A percentile compares a stretch with the other conserved stretches of the same genome.
These are phyloP conservation scores for Alternaria metachromatica DNA, from an alignment of 2,329 filamentous ascomycete genomes.

Conservation along the genomic window DNA sequence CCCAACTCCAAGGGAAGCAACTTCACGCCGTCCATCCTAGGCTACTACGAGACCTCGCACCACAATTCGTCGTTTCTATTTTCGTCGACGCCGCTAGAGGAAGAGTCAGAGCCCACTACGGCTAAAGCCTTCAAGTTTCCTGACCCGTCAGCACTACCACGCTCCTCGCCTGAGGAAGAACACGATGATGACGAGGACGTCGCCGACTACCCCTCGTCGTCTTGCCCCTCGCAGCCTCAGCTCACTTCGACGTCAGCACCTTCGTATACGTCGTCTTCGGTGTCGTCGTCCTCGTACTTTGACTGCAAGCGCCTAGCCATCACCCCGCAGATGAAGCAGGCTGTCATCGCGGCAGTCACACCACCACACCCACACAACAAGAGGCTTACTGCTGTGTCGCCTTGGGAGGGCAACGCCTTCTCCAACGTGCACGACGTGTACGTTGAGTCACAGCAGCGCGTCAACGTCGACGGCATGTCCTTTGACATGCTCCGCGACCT, in stretches of 20 bases:
- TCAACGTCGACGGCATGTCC: constrained; percentile 45
- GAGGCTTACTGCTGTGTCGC: constrained; percentile 39
- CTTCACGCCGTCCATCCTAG: constrained; percentile 39
- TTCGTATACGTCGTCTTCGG: constrained; percentile 34
- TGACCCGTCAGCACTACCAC: constrained; percentile 16
- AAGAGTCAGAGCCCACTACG: constrained; percentile 26
- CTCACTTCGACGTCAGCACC: constrained; percentile 42
- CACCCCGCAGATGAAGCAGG: constrained; percentile 31
- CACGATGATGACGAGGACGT: constrained; percentile 24
- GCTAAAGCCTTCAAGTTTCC: constrained; percentile 33
- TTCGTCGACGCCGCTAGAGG: constrained; percentile 36
- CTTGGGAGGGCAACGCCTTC: constrained; percentile 40
- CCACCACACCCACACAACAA: constrained; percentile 28
- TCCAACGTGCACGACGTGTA: constrained; percentile 41
- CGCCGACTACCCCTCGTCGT: constrained; percentile 20
- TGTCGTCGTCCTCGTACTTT: constrained; percentile 42
- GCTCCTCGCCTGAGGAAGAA: constrained; percentile 14
- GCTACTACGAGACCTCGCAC: constrained; percentile 36
- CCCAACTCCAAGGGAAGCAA: constrained; percentile 23
- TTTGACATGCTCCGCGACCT: constrained; percentile 46
- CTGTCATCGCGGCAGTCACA: constrained; percentile 42
- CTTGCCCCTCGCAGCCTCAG: constrained; percentile 33
- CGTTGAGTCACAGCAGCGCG: constrained; percentile 41
- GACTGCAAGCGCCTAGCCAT: constrained; percentile 39
- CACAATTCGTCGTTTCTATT: constrained; percentile 40